These are phyloP conservation scores for Psilocybe mexicana DNA, from an alignment of 1,284 basidiomycete genomes.

Conservation along the genomic window DNA sequence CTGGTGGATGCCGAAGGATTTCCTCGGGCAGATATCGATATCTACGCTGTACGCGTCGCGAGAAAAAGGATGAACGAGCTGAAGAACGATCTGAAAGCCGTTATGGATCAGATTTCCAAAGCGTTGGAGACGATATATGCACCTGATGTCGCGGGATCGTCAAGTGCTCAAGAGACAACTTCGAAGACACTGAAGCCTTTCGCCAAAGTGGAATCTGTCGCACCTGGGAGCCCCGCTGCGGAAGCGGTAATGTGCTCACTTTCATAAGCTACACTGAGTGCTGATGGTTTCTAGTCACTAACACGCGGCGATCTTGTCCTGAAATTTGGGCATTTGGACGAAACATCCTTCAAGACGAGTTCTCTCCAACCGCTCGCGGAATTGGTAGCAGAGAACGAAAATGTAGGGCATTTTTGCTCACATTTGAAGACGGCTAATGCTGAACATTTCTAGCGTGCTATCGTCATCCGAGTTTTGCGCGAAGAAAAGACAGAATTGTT, in stretches of 20 bases:
- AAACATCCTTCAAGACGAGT: slow-evolving; percentile 48
- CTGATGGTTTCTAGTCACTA: slow-evolving; percentile 30
- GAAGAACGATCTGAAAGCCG: slow-evolving; percentile 70
- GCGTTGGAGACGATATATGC: slow-evolving; percentile 70
- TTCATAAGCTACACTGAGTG: neutral
- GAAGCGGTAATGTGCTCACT: slow-evolving; percentile 59
- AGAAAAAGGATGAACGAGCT: slow-evolving; percentile 73
- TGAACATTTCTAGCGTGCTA: slow-evolving; percentile 32
- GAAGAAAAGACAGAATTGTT: slow-evolving; percentile 31
- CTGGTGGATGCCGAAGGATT: slow-evolving; percentile 86
- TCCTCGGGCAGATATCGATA: slow-evolving; percentile 80
- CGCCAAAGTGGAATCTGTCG: slow-evolving; percentile 78
- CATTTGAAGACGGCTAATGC: neutral
- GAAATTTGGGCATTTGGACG: slow-evolving; percentile 69
- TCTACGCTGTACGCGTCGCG: slow-evolving; percentile 80
- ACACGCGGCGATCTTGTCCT: slow-evolving; percentile 70
- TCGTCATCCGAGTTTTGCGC: slow-evolving; percentile 44
- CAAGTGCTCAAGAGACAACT: slow-evolving; percentile 4
- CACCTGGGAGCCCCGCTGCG: slow-evolving; percentile 75
- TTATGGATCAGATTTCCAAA: slow-evolving; percentile 68
- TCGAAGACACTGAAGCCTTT: slow-evolving; percentile 47
- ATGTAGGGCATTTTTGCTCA: slow-evolving; percentile 48
- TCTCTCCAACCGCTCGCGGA: slow-evolving; percentile 70
- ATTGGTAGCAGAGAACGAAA: slow-evolving; percentile 72
- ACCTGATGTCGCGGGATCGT: slow-evolving; percentile 34